These are phyloP conservation scores for Aspergillus brunneoviolaceus DNA, from an alignment of 2,329 filamentous ascomycete genomes.

Conservation along the genomic window DNA sequence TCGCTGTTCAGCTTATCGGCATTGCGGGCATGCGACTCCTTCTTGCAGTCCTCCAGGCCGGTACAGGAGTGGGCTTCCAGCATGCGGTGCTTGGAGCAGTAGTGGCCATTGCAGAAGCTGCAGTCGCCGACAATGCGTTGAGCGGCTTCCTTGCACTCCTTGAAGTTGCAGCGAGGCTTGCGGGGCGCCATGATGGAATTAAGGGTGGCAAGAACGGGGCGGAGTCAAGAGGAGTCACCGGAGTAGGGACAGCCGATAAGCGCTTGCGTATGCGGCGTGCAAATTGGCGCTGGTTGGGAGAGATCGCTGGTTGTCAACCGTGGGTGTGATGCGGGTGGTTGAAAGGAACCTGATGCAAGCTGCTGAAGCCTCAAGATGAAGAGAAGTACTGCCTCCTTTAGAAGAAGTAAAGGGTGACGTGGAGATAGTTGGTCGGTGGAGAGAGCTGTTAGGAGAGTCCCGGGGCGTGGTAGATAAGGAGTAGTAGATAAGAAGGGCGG, in stretches of 20 bases:
- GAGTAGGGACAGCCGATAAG: slow-evolving; percentile 13
- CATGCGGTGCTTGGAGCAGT: slow-evolving; percentile 91
- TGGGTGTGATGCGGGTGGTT: slow-evolving; percentile 1
- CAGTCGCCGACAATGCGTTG: slow-evolving; percentile 97
- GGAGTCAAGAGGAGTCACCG: slow-evolving; percentile 15
- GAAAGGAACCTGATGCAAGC: background rate
- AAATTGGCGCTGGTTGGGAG: background rate
- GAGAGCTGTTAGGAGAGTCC: slow-evolving; percentile 1
- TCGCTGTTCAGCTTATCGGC: slow-evolving; percentile 88
- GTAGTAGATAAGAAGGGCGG: slow-evolving; percentile 7
- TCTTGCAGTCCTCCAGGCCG: slow-evolving; percentile 94
- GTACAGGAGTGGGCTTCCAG: slow-evolving; percentile 92
- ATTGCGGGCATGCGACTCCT: slow-evolving; percentile 92
- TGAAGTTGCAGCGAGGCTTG: slow-evolving; percentile 75
- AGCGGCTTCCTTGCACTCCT: slow-evolving; percentile 81
- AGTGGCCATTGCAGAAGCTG: slow-evolving; percentile 89
- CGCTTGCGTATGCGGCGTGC: slow-evolving; percentile 1
- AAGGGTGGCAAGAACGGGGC: slow-evolving; percentile 12
- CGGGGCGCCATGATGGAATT: slow-evolving; percentile 47
- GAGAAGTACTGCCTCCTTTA: background rate
- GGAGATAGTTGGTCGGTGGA: slow-evolving; percentile 1
- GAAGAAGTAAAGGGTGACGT: slow-evolving; percentile 2
- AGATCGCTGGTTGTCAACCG: background rate
- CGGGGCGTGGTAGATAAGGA: slow-evolving; percentile 4
- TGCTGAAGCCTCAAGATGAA: background rate